Evolutionary conservation across 176 grass and related monocot species (phyloP), one percentile per base, ranked within the genome.

Genomic region (Miscanthus lutarioriparius): DNA sequence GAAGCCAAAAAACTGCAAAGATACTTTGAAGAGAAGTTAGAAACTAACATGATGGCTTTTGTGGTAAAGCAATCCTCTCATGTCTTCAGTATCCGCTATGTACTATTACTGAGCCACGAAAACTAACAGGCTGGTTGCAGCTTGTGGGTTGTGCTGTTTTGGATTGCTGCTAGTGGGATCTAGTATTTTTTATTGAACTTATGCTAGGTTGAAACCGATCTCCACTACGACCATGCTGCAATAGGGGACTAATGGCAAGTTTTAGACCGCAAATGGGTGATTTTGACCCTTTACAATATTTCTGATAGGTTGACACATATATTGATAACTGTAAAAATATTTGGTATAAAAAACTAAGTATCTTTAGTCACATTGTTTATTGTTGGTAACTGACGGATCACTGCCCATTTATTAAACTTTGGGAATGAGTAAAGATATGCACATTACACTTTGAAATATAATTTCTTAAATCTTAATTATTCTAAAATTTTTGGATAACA

Each of bases 1-100:
- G 79, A 83, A 86, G 92, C 75, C 8, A 89, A 72, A 87, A 91
- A 90, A 71, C 65, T 91, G 65, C 91, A 89, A 74, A 76, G 64
- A 76, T 82, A 91, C 61, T 97, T 97, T 79, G 89, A 91, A 86
- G 92, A 95, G 80, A 92, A 91, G 76, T 80, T 97, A 41, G 91
- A 97, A 84, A 91, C 82, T 83, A 95, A 90, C 54, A 91, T 97
- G 72, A 82, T 81, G 56, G 86, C 80, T 58, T 95, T 93, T 90
- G 89, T 91, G 95, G 92, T 98, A 93, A 87, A 73, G 15, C 39
- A 82, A 12, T 61, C 44, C 36, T 83, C 41, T 70, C 32, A 64
- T 10, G 44, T 74, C 22, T 36, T 83, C 59, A 63, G 16, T 78
- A 73, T 72, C n/a, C 28, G 2, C 32, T 70, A 27, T 56, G 20